Conservation (phyloP, 1,284 basidiomycete genomes). For the Clitocybe nebularis region DNA sequence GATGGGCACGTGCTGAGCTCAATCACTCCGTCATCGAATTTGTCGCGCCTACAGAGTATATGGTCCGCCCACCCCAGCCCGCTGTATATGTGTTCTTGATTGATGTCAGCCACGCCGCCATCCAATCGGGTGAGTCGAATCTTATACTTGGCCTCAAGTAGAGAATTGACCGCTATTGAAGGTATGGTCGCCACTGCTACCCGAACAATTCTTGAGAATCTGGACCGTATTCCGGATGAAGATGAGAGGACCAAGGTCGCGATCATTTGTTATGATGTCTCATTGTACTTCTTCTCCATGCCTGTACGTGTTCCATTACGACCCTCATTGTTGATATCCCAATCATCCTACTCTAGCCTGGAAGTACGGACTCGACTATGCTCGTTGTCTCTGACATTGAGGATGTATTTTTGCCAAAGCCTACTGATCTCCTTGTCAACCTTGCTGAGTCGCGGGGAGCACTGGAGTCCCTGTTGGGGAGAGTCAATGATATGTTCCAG, state of each 20-base stretch:
- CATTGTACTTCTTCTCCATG: slow-evolving; percentile 96
- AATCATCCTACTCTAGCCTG: slow-evolving; percentile 47
- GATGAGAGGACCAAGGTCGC: slow-evolving; percentile 91
- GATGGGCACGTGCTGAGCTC: slow-evolving; percentile 92
- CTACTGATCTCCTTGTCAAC: slow-evolving; percentile 93
- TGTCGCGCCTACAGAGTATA: slow-evolving; percentile 98
- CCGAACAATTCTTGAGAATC: slow-evolving; percentile 89
- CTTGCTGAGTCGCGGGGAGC: slow-evolving; percentile 81
- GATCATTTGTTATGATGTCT: slow-evolving; percentile 90
- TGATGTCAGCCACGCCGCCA: slow-evolving; percentile 90
- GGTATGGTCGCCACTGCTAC: slow-evolving; percentile 99
- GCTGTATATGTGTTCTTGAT: slow-evolving; percentile 97
- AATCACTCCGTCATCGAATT: slow-evolving; percentile 95
- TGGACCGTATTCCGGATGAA: slow-evolving; percentile 95
- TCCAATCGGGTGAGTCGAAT: slow-evolving; percentile 65
- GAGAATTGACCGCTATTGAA: slow-evolving; percentile 20
- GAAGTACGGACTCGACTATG: slow-evolving; percentile 85
- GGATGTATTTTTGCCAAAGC: slow-evolving; percentile 97
- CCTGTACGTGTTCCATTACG: slow-evolving; percentile 42
- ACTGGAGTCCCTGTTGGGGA: slow-evolving; percentile 78
- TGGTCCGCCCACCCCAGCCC: slow-evolving; percentile 97
- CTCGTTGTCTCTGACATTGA: slow-evolving; percentile 96
- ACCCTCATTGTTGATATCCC: slow-evolving; percentile 5
- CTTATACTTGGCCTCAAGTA: neutral
- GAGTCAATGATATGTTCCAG: slow-evolving; percentile 95